Evolutionary conservation across 2,329 filamentous ascomycete species (phyloP).

Genomic region (Colletotrichum kahawae): DNA sequence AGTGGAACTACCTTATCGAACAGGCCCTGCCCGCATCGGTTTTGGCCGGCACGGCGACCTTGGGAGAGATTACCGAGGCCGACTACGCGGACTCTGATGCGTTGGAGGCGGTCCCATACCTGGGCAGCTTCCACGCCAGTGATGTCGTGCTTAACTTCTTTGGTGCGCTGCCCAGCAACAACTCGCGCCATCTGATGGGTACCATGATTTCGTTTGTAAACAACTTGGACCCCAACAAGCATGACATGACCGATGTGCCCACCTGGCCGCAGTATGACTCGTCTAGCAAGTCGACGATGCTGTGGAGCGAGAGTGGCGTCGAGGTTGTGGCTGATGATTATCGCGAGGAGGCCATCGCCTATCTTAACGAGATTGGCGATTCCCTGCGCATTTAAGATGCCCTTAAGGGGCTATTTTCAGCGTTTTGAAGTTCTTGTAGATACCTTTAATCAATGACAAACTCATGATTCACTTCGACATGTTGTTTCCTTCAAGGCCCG

Average conservation of each 20-base stretch:
- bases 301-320: background rate
- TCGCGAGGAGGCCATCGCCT: background rate
- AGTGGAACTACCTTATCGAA: conserved; percentile 37
- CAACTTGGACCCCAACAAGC: conserved; percentile 69
- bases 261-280: conserved; percentile 35
- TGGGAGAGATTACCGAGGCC: conserved; percentile 63
- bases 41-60: conserved; percentile 46
- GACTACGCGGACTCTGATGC: conserved; percentile 29
- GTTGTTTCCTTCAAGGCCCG: background rate
- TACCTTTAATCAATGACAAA: background rate
- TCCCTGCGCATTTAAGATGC: background rate
- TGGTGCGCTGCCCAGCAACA: conserved; percentile 52
- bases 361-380: background rate
- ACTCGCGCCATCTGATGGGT: conserved; percentile 49
- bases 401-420: accelerated
- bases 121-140: conserved; percentile 78
- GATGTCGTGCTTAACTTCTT: conserved; percentile 69
- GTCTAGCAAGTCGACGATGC: background rate
- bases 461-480: background rate
- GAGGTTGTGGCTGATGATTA: background rate
- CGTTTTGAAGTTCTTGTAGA: background rate
- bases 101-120: conserved; percentile 52
- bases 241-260: conserved; percentile 32
- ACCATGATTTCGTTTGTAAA: conserved; percentile 77
- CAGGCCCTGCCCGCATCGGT: conserved; percentile 37